Base-by-base conservation (phyloP, 345 rosid species). In the Acer negundo region DNA sequence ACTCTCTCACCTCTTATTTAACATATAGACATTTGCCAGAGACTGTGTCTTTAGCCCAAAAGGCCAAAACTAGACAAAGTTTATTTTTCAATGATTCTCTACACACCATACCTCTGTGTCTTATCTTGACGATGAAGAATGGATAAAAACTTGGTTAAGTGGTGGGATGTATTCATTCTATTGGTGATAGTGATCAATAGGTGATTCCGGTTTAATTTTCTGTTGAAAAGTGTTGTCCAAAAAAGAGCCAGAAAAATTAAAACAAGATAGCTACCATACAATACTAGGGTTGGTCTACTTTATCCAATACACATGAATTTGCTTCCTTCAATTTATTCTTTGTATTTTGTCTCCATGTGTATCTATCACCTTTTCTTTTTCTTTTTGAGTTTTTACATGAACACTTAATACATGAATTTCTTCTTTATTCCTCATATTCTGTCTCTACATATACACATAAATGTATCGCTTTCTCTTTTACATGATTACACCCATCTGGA, bases 401-500 rank as follows among this genome's bases (percentile, higher is more conserved):
- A 53, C 56, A 51, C 10, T 35, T 12, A 22, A 35, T 35, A 17
- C 69, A 42, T 35, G 77, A 70, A 78, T 75, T 67, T 72, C 72
- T 77, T 74, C 80, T 82, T 82, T 80, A 79, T 77, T 81, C 79
- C 62, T 71, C 24, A 4, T 47, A 3, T 11, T 66, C 77, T 84
- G 83, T 81, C 81, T 8, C n/a, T 28, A 23, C 10, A 22, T 59
- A 12, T 35, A 0, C 0, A 7, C 10, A 46, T 6, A 9, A 28
- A 31, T 35, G 38, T 4, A 35, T 68, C 2, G n/a, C 38, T 23
- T 63, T 63, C 40, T 5, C 19, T 67, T 67, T 67, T 67, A 19
- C 17, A 3, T 49, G 19, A 49, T 49, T 49, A 3, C 55, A 12
- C 17, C 55, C 55, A 49, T 10, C 55, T 13, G 55, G 4, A 49